Base-by-base conservation (phyloP, 768 basidiomycete genomes). In the Mycena chlorophos region DNA sequence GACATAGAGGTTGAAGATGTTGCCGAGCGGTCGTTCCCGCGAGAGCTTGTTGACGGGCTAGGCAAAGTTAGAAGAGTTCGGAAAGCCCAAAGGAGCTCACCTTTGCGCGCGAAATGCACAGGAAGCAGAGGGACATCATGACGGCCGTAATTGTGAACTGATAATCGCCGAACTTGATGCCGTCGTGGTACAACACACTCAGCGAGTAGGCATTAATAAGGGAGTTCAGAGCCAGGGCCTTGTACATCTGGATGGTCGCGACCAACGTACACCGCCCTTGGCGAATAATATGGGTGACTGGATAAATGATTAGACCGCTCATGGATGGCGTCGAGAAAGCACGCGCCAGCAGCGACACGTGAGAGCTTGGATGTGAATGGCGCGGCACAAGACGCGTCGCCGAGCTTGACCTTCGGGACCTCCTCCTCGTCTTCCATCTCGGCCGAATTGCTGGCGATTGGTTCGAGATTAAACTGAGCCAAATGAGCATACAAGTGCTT, bases 201-300 rank as follows among this genome's bases (percentile, higher is more conserved):
- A 98, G 78, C 69, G 92, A 95, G 75, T 96, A 98, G n/a, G 97
- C 97, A 3, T 95, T 96, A 72, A 98, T 99, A 38, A 99, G 78
- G 67, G 96, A 98, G 69, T 98, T 99, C 53, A 99, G 75, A 1
- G 96, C 97, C 31, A 99, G 78, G 63, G 98, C 98, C 78, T 98
- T 97, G 85, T 98, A 99, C 97, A 99, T 99, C 74, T 99, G 97
- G 51, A 96, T 89, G 3, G 97, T 99, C 2, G 97, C 97, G 40
- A 98, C 97, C 17, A 99, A 85, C 1, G 97, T 99, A 76, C 97
- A 98, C 26, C 97, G 91, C 22, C 97, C 97, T 73, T 98, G 97
- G 19, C 97, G 86, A 63, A 99, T 97, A 69, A 99, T 98, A 68
- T 96, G 94, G 19, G 91, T 89, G 65, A 99, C 94, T 95, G 43